Percentiles rank a stretch among this genome's conserved stretches.
Conservation (phyloP, 495 filamentous ascomycete species). For the Cetradonia linearis region DNA sequence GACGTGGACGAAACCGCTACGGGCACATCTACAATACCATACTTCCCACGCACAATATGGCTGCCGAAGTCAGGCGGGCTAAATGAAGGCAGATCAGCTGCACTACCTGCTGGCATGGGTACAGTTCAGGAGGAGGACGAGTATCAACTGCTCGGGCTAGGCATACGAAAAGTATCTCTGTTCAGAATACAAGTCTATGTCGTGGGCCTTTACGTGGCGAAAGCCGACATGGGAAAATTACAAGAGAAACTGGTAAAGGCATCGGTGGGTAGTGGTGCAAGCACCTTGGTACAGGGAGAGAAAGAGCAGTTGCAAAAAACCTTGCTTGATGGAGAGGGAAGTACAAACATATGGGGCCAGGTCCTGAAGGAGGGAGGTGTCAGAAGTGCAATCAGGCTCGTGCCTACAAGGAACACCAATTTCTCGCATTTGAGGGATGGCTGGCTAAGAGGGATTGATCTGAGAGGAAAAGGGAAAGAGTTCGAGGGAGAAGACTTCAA, state of each 20-base stretch:
- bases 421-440: conserved; percentile 86
- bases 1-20: conserved; percentile 60
- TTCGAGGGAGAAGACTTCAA: conserved; percentile 65
- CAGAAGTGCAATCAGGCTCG: conserved; percentile 63
- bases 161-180: conserved; percentile 81
- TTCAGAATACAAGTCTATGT: conserved; percentile 90
- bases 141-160: conserved; percentile 80
- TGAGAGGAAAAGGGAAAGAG: conserved; percentile 37
- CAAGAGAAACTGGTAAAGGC: conserved; percentile 48
- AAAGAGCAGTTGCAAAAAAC: conserved; percentile 55
- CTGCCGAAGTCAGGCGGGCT: conserved; percentile 39
- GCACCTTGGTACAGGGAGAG: conserved; percentile 69
- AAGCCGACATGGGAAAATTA: conserved; percentile 54
- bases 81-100: conserved; percentile 22
- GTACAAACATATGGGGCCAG: conserved; percentile 61
- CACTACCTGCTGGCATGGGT: conserved; percentile 31
- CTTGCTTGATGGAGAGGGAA: conserved; percentile 58
- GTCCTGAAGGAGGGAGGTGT: conserved; percentile 50
- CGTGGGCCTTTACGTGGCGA: conserved; percentile 80
- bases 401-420: conserved; percentile 80
- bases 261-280: conserved; percentile 44
- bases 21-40: conserved; percentile 72
- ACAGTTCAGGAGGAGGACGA: conserved; percentile 46
- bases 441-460: conserved; percentile 74
- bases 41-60: conserved; percentile 64